phyloP scores from a whole-genome alignment of 1,139 yeast species.

The Suhomyces chickasaworum region DNA sequence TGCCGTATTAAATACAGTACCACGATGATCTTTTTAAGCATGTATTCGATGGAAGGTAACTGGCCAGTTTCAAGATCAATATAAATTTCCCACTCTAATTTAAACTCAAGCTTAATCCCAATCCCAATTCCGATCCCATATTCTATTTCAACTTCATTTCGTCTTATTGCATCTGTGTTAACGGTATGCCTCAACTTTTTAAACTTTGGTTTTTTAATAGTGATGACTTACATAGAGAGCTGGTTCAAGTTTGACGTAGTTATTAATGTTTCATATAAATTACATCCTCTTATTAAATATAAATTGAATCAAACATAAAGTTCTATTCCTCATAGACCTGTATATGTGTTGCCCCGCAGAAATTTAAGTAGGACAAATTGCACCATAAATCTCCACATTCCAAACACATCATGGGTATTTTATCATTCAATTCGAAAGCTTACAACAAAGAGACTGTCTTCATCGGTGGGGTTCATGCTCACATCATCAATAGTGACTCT shows the following conservation, averaged over 20 bases:
- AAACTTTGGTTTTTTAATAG: neutral
- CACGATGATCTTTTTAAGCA: neutral
- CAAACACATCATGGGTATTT: constrained; percentile 1
- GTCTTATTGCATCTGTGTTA: neutral
- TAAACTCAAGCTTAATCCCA: no score
- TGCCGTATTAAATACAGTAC: constrained; percentile 14
- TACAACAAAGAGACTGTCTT: constrained; percentile 27
- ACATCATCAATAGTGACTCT: constrained; percentile 36
- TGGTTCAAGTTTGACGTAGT: neutral
- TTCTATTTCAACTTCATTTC: neutral
- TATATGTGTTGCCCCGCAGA: neutral
- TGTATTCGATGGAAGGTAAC: neutral
- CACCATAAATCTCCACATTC: neutral
- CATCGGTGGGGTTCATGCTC: constrained; percentile 38
- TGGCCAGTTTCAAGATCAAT: no score
- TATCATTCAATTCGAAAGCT: constrained; percentile 23
- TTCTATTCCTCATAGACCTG: neutral
- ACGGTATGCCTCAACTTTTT: neutral
- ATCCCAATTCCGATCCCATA: no score
- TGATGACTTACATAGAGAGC: neutral
- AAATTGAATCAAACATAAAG: no score
- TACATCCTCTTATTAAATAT: no score
- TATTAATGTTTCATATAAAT: no score
- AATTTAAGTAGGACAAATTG: neutral
- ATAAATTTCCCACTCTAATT: no score